A percentile compares a stretch with the other conserved stretches of the same genome.
These are phyloP conservation scores for Penicillium pulvis DNA, from an alignment of 495 filamentous ascomycete species.

Conservation along the genomic window DNA sequence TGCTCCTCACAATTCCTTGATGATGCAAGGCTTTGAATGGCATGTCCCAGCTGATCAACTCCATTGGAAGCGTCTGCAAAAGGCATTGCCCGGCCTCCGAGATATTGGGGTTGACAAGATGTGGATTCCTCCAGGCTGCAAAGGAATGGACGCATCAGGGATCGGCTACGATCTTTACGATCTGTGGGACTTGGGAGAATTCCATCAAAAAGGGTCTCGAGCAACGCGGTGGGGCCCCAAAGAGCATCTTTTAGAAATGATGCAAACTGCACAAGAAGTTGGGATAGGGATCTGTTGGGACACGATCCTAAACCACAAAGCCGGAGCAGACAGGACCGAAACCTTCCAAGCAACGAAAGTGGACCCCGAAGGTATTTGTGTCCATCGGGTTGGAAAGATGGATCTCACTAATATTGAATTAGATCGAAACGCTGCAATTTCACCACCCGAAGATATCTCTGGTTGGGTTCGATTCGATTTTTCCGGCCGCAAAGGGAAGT, in stretches of 20 bases:
- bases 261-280: constrained; percentile 48
- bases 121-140: constrained; percentile 76
- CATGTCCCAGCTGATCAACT: constrained; percentile 64
- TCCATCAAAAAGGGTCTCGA: constrained; percentile 65
- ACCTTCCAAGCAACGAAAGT: constrained; percentile 62
- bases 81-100: constrained; percentile 56
- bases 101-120: constrained; percentile 65
- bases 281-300: constrained; percentile 69
- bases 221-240: constrained; percentile 74
- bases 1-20: constrained; percentile 54
- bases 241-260: constrained; percentile 57
- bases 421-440: constrained; percentile 59
- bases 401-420: neutral
- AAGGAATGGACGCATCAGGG: constrained; percentile 60
- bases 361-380: constrained; percentile 46
- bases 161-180: constrained; percentile 79
- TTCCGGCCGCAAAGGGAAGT: constrained; percentile 57
- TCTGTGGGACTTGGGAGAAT: constrained; percentile 75
- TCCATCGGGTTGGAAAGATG: neutral
- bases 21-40: constrained; percentile 80
- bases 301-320: constrained; percentile 76
- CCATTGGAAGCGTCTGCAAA: constrained; percentile 64
- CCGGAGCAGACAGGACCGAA: constrained; percentile 66
- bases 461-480: constrained; percentile 72
- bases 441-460: constrained; percentile 61